Percentiles rank a stretch among this genome's conserved stretches.
These are phyloP conservation scores for Aspergillus bertholletiae DNA, from an alignment of 495 filamentous ascomycete species.

Conservation along the genomic window DNA sequence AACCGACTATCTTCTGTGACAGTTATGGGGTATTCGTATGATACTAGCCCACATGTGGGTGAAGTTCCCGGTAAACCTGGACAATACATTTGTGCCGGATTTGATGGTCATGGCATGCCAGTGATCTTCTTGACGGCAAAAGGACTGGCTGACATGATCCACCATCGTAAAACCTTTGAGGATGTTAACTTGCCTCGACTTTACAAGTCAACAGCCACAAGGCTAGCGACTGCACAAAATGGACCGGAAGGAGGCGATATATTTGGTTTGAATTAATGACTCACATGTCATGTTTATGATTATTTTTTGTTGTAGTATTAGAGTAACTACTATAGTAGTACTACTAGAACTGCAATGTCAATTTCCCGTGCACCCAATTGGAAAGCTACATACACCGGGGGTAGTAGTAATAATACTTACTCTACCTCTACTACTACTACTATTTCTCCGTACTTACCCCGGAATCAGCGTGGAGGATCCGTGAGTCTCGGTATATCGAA, in stretches of 20 bases:
- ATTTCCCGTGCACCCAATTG: too few species aligned
- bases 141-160: slow-evolving; percentile 46
- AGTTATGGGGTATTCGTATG: slow-evolving; percentile 46
- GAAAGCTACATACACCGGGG: too few species aligned
- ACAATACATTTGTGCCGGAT: slow-evolving; percentile 49
- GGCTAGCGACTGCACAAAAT: slow-evolving; percentile 17
- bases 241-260: slow-evolving; percentile 27
- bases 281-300: too few species aligned
- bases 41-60: slow-evolving; percentile 48
- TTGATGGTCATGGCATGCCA: slow-evolving; percentile 57
- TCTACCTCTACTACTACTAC: too few species aligned
- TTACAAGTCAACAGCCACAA: slow-evolving; percentile 33
- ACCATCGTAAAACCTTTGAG: slow-evolving; percentile 26
- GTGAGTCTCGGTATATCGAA: too few species aligned
- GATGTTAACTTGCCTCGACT: slow-evolving; percentile 35
- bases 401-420: too few species aligned
- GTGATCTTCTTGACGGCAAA: slow-evolving; percentile 42
- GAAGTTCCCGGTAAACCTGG: slow-evolving; percentile 40
- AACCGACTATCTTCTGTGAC: background rate
- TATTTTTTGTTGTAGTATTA: too few species aligned
- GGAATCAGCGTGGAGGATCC: too few species aligned
- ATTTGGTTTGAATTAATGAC: too few species aligned
- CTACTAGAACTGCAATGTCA: too few species aligned
- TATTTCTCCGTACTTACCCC: too few species aligned
- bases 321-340: too few species aligned